phyloP scores from a whole-genome alignment of 352 stramenopile species.

The Plasmopara muralis region DNA sequence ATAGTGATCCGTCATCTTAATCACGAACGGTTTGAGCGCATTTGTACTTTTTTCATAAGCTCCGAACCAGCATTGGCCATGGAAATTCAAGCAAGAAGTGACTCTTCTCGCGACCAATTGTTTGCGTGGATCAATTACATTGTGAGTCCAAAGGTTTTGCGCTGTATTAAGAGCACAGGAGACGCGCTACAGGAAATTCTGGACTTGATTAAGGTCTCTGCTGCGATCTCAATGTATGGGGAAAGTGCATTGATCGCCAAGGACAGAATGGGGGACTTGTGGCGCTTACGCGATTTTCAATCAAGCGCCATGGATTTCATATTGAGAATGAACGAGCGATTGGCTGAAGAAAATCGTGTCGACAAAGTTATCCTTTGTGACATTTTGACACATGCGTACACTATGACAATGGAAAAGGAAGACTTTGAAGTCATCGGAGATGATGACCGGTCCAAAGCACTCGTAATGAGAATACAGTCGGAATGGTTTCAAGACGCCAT shows the following conservation, averaged over 20 bases:
- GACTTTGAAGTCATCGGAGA: conserved; percentile 5
- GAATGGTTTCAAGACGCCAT: conserved; percentile 37
- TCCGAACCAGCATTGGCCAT: conserved; percentile 27
- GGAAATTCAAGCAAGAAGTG: conserved; percentile 25
- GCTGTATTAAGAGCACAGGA: conserved; percentile 12
- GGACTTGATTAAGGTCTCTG: conserved; percentile 31
- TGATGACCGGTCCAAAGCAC: conserved; percentile 22
- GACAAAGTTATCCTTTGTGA: conserved; percentile 25
- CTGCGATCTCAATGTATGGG: conserved; percentile 34
- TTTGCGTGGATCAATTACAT: conserved; percentile 32
- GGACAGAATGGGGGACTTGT: conserved; percentile 28
- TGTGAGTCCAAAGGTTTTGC: conserved; percentile 27
- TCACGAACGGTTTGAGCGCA: conserved; percentile 23
- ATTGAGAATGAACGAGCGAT: conserved; percentile 30
- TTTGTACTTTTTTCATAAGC: conserved; percentile 35
- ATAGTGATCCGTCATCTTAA: conserved; percentile 21
- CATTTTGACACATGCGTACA: conserved; percentile 24
- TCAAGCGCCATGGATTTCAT: conserved; percentile 29
- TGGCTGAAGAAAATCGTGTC: conserved; percentile 24
- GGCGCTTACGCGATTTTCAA: conserved; percentile 3
- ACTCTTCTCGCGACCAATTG: conserved; percentile 22
- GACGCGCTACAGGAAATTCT: conserved; percentile 22
- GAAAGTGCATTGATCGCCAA: conserved; percentile 25
- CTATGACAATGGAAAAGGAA: conserved; percentile 17
- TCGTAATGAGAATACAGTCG: conserved; percentile 28